These are phyloP conservation scores for Suillus decipiens DNA, from an alignment of 768 basidiomycete species.

Conservation along the genomic window DNA sequence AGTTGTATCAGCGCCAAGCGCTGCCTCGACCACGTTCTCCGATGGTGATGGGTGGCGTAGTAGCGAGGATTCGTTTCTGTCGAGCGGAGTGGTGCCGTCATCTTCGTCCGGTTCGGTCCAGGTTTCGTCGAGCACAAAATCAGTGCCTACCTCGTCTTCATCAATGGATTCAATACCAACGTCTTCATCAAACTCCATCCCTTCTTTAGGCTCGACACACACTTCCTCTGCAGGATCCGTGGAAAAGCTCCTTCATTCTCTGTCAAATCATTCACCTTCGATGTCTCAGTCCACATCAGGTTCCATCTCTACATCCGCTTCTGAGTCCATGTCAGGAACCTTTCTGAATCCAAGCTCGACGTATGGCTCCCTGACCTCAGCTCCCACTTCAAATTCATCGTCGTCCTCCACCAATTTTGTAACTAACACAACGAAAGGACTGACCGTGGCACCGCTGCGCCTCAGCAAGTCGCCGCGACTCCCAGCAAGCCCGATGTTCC, in stretches of 20 bases:
- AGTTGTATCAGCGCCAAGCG: slow-evolving; percentile 19
- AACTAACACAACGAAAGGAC: slow-evolving; percentile 5
- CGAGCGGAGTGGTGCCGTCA: not conserved
- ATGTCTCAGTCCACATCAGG: slow-evolving; percentile 3
- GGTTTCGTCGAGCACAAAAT: slow-evolving; percentile 1
- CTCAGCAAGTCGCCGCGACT: slow-evolving; percentile 28
- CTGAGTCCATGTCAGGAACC: slow-evolving; percentile 15
- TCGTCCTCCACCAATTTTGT: not conserved
- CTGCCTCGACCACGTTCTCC: slow-evolving; percentile 21
- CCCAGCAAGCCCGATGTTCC: slow-evolving; percentile 18
- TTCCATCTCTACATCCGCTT: slow-evolving; percentile 19
- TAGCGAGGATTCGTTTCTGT: slow-evolving; percentile 2
- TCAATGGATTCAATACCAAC: not conserved
- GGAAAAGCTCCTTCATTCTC: not conserved
- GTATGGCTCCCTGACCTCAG: slow-evolving; percentile 10
- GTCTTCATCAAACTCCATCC: not conserved
- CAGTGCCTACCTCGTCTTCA: not conserved
- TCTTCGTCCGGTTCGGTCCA: not conserved
- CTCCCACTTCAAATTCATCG: slow-evolving; percentile 14
- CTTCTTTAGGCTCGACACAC: not conserved
- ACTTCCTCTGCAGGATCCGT: slow-evolving; percentile 1
- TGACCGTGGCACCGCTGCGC: slow-evolving; percentile 27
- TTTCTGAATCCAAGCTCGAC: slow-evolving; percentile 24
- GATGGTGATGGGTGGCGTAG: not conserved
- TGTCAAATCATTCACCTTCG: slow-evolving; percentile 2